Conservation (phyloP, 768 basidiomycete genomes). For the Zangia roseola region DNA sequence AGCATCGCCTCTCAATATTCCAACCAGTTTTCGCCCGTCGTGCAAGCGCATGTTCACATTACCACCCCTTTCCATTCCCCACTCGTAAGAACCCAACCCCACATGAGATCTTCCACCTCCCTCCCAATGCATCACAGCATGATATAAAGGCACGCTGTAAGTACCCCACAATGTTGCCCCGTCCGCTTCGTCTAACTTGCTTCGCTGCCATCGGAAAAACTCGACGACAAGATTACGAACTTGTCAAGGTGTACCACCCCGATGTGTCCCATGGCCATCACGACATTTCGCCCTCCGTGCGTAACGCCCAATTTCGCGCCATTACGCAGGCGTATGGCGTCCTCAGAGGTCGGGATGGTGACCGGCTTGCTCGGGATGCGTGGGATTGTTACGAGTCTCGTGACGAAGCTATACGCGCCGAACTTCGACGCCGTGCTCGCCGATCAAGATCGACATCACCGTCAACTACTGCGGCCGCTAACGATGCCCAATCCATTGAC, state of each 20-base stretch:
- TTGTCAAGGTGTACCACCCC: conserved; percentile 71
- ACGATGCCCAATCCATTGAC: not conserved
- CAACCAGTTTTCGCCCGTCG: not conserved
- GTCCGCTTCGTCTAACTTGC: no score
- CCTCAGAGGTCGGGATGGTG: conserved; percentile 15
- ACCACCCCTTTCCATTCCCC: conserved; percentile 49
- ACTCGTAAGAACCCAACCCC: conserved; percentile 54
- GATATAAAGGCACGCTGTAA: conserved; percentile 70
- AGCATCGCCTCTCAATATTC: not conserved
- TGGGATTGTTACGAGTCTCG: conserved; percentile 4
- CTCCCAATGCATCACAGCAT: conserved; percentile 49
- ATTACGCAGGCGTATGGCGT: conserved; percentile 64
- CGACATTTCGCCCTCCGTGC: conserved; percentile 38
- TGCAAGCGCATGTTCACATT: conserved; percentile 14
- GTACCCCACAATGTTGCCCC: no score
- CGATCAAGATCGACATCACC: conserved; percentile 23
- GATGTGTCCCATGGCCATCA: conserved; percentile 50
- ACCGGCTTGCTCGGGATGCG: not conserved
- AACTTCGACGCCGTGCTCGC: conserved; percentile 49
- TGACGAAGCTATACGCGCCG: conserved; percentile 47
- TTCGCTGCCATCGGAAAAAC: no score
- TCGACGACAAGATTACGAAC: conserved; percentile 59
- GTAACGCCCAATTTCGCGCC: conserved; percentile 61
- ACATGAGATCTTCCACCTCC: conserved; percentile 72
- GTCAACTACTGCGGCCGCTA: conserved; percentile 6